These are phyloP conservation scores for Hortaea werneckii DNA, from an alignment of 2,329 filamentous ascomycete species.

Conservation along the genomic window DNA sequence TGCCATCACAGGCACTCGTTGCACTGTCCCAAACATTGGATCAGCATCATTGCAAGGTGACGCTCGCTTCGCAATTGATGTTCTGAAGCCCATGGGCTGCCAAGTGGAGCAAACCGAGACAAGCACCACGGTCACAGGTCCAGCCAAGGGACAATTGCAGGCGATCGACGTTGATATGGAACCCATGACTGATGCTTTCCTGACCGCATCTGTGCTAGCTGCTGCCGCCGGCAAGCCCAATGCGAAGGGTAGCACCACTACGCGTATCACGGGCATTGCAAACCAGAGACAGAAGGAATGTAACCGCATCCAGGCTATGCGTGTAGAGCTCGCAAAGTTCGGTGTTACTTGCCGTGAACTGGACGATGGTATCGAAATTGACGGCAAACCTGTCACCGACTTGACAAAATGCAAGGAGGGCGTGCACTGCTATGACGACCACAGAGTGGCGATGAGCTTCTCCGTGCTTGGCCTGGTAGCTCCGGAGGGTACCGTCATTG, in stretches of 20 bases:
- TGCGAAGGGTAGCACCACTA: conserved; percentile 46
- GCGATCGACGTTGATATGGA: conserved; percentile 90
- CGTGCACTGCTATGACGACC: conserved; percentile 91
- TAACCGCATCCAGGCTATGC: conserved; percentile 93
- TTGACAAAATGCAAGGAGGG: conserved; percentile 50
- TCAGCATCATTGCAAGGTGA: conserved; percentile 87
- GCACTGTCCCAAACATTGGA: conserved; percentile 93
- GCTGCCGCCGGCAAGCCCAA: conserved; percentile 63
- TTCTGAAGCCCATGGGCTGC: conserved; percentile 89
- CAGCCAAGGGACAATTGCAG: conserved; percentile 60
- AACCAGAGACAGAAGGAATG: conserved; percentile 98
- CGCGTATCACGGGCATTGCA: conserved; percentile 84
- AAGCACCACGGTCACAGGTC: conserved; percentile 89
- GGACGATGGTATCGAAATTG: conserved; percentile 82
- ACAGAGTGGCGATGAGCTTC: conserved; percentile 97
- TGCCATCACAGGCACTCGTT: conserved; percentile 89
- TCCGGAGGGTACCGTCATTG: conserved; percentile 62
- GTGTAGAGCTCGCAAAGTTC: conserved; percentile 86
- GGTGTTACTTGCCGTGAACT: conserved; percentile 77
- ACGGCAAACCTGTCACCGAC: conserved; percentile 39
- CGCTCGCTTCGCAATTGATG: conserved; percentile 83
- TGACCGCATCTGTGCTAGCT: conserved; percentile 86
- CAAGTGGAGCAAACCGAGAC: conserved; percentile 70
- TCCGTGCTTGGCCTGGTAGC: conserved; percentile 74
- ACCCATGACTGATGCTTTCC: conserved; percentile 96